Percentiles rank a stretch among this genome's conserved stretches.
Conservation (phyloP, 768 basidiomycete species). For the Mycena belliarum region DNA sequence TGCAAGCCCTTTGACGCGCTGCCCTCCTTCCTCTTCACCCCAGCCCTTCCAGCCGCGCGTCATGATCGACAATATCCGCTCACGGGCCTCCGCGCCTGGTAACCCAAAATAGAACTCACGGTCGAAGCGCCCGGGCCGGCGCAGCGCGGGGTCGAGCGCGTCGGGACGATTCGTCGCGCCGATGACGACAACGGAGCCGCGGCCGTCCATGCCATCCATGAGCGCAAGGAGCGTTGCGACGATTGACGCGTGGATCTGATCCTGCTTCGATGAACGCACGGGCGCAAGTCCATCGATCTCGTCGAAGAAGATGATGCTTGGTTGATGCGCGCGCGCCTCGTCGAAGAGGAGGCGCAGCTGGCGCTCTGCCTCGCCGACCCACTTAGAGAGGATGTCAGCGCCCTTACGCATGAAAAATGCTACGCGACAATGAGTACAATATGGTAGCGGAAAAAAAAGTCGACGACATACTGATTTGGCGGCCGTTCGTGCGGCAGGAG, state of each 20-base stretch:
- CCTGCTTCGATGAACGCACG: slow-evolving; percentile 97
- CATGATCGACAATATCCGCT: slow-evolving; percentile 89
- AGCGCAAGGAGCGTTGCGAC: slow-evolving; percentile 93
- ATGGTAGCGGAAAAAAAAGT: too few relatives aligned
- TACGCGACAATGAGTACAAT: slow-evolving; percentile 29
- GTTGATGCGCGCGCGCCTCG: slow-evolving; percentile 89
- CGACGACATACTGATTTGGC: slow-evolving; percentile 72
- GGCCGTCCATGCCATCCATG: slow-evolving; percentile 99
- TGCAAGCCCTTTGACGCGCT: slow-evolving; percentile 59
- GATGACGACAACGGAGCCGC: slow-evolving; percentile 96
- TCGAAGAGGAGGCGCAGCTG: slow-evolving; percentile 94
- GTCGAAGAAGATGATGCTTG: slow-evolving; percentile 98
- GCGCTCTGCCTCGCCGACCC: slow-evolving; percentile 98
- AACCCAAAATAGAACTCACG: slow-evolving; percentile 97
- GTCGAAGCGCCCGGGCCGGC: slow-evolving; percentile 94
- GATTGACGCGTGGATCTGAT: slow-evolving; percentile 98
- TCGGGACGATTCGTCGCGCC: slow-evolving; percentile 98
- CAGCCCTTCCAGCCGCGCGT: slow-evolving; percentile 89
- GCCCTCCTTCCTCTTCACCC: slow-evolving; percentile 42
- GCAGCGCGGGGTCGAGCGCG: slow-evolving; percentile 93
- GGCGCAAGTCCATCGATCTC: slow-evolving; percentile 99
- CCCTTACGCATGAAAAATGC: slow-evolving; percentile 99
- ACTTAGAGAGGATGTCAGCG: slow-evolving; percentile 96
- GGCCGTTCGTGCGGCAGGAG: slow-evolving; percentile 83
- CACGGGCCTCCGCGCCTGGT: slow-evolving; percentile 79